Evolutionary conservation across 192 early-diverging fungal species (phyloP), one percentile per base, ranked within the genome.

Genomic region (Ambispora gerdemannii): DNA sequence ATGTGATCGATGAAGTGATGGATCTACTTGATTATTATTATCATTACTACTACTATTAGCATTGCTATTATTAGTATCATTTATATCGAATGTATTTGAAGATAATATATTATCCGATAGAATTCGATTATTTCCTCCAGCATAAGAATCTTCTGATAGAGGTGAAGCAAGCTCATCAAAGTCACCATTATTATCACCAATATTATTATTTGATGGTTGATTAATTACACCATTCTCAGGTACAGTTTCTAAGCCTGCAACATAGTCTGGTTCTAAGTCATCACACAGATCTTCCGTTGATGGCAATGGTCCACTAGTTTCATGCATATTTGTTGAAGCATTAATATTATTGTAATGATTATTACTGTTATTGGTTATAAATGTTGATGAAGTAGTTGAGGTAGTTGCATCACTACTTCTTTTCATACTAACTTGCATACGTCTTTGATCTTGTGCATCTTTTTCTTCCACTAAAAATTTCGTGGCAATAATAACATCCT

Each of bases 381-480:
- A 0, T 67, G 50, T 11, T 77, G 72, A 34, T 70, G 67, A 7
- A 50, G 62, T 4, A 43, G 43, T 3, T 31, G 74, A 60, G 25
- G 71, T 63, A 27, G 77, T 64, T 2, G 76, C 65, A 17, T 66
- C 28, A 38, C 50, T 74, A 15, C 50, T 55, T 27, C 76, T 59
- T 59, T 73, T 74, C 30, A 80, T 77, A 58, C 70, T 77, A 11
- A 70, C 64, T 20, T 72, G 50, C 27, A 77, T 35, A 4, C 61
- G 56, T 30, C 65, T 60, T 38, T 81, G 79, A 36, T 84, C 83
- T 47, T 75, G 64, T 25, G 76, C 49, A 31, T 85, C 86, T 50
- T 77, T 76, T 34, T 81, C 81, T 35, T 82, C 80, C 13, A 87
- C 75, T 20, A 89, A 61, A 3, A 86, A 72, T 25, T 86, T 86